Percentiles rank a stretch among this genome's conserved stretches.
Conservation (phyloP, 2,329 filamentous ascomycete genomes). For the Colletotrichum tropicale region DNA sequence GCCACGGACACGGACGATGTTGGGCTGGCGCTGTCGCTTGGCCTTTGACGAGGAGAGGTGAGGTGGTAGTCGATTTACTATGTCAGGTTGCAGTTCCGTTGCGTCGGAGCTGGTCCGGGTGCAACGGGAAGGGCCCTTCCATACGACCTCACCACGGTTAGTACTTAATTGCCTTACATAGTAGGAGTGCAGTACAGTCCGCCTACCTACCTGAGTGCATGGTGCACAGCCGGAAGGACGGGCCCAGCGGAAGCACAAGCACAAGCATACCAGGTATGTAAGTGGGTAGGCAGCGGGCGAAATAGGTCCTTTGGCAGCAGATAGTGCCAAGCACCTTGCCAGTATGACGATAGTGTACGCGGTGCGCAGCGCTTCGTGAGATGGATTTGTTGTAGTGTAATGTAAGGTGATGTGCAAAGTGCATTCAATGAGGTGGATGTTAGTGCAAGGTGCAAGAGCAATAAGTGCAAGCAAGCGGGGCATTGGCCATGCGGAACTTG, state of each 20-base stretch:
- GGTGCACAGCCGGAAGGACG: background rate
- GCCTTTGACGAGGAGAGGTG: background rate
- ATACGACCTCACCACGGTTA: background rate
- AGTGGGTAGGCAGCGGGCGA: background rate
- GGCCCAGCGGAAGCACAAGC: background rate
- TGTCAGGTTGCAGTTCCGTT: background rate
- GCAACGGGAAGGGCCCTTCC: background rate
- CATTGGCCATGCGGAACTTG: background rate
- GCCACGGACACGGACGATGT: background rate
- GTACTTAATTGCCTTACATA: background rate
- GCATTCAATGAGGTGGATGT: background rate
- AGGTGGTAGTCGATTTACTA: background rate
- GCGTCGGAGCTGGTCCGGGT: conserved; percentile 1
- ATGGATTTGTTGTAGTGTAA: background rate
- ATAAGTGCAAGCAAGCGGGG: background rate
- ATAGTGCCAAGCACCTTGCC: background rate
- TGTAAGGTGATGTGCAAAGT: background rate
- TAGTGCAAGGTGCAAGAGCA: background rate
- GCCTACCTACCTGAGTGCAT: background rate
- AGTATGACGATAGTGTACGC: background rate
- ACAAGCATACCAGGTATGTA: background rate
- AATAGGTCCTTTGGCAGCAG: background rate
- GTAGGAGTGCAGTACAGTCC: background rate
- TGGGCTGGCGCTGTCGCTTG: background rate
- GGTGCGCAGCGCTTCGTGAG: background rate